These are phyloP conservation scores for Pichia sp. DNA, from an alignment of 1,139 yeast species.

Conservation along the genomic window DNA sequence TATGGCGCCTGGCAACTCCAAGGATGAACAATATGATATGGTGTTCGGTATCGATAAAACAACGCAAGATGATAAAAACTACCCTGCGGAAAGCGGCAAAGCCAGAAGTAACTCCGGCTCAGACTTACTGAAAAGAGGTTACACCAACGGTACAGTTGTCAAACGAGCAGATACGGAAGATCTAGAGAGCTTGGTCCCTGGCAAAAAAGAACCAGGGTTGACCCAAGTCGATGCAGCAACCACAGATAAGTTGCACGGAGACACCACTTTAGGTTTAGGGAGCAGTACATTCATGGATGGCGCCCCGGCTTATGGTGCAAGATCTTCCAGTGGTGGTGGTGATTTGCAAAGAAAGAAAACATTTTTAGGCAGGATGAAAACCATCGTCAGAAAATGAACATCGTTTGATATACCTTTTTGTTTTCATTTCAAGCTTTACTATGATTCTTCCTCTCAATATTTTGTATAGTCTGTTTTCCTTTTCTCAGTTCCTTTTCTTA, in stretches of 20 bases:
- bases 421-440: neutral
- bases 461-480: neutral
- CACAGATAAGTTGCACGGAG: conserved; percentile 72
- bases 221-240: conserved; percentile 65
- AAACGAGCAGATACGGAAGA: conserved; percentile 27
- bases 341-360: conserved; percentile 67
- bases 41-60: conserved; percentile 49
- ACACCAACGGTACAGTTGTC: conserved; percentile 30
- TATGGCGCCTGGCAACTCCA: conserved; percentile 37
- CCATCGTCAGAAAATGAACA: conserved; percentile 40
- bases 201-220: conserved; percentile 48
- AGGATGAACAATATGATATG: conserved; percentile 54
- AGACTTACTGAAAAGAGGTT: conserved; percentile 13
- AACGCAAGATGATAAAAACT: conserved; percentile 11
- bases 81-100: conserved; percentile 1
- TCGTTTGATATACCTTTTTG: neutral
- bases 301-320: conserved; percentile 79
- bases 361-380: conserved; percentile 78
- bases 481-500: neutral
- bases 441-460: neutral
- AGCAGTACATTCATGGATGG: conserved; percentile 92
- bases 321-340: conserved; percentile 27
- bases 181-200: conserved; percentile 15
- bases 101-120: conserved; percentile 16
- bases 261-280: conserved; percentile 81